Percentiles rank a stretch among this genome's conserved stretches.
These are phyloP conservation scores for Pelargonium australe DNA, from an alignment of 441 rosid genomes.

Conservation along the genomic window DNA sequence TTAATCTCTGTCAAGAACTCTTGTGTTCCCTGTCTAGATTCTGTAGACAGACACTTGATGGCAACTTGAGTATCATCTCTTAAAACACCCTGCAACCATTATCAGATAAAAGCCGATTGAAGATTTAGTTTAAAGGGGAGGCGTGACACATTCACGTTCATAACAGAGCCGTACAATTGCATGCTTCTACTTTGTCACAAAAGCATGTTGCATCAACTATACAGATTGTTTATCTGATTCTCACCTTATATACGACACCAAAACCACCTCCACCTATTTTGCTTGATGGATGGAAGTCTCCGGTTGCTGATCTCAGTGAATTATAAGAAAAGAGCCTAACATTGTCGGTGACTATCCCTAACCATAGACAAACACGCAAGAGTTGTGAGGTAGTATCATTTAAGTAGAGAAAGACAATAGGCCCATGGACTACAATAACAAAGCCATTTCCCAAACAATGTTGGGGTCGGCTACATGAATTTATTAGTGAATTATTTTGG, in stretches of 20 bases:
- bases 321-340: conserved; percentile 64
- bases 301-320: conserved; percentile 73
- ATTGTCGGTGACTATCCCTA: conserved; percentile 61
- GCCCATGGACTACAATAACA: background rate
- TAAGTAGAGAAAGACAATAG: no score
- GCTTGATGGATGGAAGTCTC: conserved; percentile 65
- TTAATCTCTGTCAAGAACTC: conserved; percentile 63
- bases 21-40: conserved; percentile 55
- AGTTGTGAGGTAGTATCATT: background rate
- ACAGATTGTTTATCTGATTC: background rate
- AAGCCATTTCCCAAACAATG: no score
- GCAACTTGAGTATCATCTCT: conserved; percentile 57
- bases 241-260: conserved; percentile 87
- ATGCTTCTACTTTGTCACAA: background rate
- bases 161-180: background rate
- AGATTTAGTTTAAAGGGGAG: background rate
- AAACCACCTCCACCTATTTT: conserved; percentile 83
- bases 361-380: conserved; percentile 24
- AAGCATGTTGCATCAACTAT: background rate
- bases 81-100: conserved; percentile 44
- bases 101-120: background rate
- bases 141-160: background rate
- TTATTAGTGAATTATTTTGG: no score
- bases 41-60: conserved; percentile 52
- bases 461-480: no score